These are phyloP conservation scores for Phlebiopsis flavidoalba DNA, from an alignment of 768 basidiomycete species.

Conservation along the genomic window DNA sequence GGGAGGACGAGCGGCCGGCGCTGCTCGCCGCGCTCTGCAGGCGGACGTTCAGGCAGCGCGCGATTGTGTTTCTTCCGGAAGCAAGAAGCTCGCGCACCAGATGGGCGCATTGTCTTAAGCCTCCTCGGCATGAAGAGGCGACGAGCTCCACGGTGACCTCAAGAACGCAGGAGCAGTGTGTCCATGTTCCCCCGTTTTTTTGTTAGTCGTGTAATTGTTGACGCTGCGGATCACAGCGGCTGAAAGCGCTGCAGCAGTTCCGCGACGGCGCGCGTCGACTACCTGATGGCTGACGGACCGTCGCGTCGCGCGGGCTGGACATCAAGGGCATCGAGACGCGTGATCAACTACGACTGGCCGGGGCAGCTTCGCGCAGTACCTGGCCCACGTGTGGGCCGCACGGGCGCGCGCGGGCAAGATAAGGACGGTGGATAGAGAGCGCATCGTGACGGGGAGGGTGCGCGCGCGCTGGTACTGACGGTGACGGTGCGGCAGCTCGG, in stretches of 20 bases:
- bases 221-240: conserved; percentile 50
- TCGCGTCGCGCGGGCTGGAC: conserved; percentile 93
- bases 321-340: conserved; percentile 96
- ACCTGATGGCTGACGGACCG: conserved; percentile 92
- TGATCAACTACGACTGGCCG: conserved; percentile 99
- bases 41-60: conserved; percentile 76
- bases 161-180: conserved; percentile 92
- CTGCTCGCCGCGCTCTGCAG: conserved; percentile 81
- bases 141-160: conserved; percentile 92
- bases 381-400: conserved; percentile 98
- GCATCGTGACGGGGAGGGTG: conserved; percentile 26
- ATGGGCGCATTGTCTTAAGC: conserved; percentile 90
- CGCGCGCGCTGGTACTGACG: not conserved
- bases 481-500: conserved; percentile 49
- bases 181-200: conserved; percentile 16
- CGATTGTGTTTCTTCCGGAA: conserved; percentile 92
- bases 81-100: conserved; percentile 96
- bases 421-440: conserved; percentile 73
- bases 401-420: conserved; percentile 91
- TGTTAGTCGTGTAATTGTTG: not conserved
- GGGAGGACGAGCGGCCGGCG: conserved; percentile 71
- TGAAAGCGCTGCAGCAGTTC: conserved; percentile 82
- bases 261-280: conserved; percentile 86
- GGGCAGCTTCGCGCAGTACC: conserved; percentile 86
- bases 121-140: conserved; percentile 84